Conservation (phyloP, 2,329 filamentous ascomycete genomes). For the Aureobasidium namibiae region DNA sequence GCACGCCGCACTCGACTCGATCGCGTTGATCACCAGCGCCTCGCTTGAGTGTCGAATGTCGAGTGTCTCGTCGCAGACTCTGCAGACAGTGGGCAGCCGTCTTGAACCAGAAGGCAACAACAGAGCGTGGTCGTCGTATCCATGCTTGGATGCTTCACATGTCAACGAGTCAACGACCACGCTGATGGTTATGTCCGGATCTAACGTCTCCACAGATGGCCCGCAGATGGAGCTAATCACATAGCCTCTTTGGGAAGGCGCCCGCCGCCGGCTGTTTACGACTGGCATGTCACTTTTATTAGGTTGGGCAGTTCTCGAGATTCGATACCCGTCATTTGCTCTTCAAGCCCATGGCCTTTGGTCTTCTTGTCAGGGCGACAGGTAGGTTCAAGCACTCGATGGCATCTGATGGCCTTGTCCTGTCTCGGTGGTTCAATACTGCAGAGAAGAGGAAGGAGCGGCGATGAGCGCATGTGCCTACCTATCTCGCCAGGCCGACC, state of each 20-base stretch:
- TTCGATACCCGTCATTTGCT: neutral
- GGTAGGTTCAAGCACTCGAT: neutral
- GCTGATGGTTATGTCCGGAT: neutral
- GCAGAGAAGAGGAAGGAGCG: neutral
- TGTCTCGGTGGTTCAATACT: neutral
- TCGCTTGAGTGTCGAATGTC: neutral
- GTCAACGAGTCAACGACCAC: neutral
- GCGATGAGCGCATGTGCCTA: neutral
- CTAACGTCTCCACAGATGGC: neutral
- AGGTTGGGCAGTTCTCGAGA: neutral
- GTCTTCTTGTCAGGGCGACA: neutral
- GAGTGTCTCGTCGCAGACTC: neutral
- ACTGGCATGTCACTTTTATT: neutral
- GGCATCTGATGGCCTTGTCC: neutral
- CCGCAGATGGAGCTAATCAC: neutral
- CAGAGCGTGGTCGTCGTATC: neutral
- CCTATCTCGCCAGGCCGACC: neutral
- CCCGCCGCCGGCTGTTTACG: neutral
- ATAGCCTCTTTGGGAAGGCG: neutral
- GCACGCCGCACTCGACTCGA: neutral
- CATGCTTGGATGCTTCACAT: neutral
- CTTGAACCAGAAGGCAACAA: neutral
- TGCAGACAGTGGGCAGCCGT: neutral
- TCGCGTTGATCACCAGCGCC: neutral
- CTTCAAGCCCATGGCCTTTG: neutral